Evolutionary conservation across 139 green algal species (phyloP), one percentile per base, ranked within the genome.

Genomic region (Micractinium conductrix): DNA sequence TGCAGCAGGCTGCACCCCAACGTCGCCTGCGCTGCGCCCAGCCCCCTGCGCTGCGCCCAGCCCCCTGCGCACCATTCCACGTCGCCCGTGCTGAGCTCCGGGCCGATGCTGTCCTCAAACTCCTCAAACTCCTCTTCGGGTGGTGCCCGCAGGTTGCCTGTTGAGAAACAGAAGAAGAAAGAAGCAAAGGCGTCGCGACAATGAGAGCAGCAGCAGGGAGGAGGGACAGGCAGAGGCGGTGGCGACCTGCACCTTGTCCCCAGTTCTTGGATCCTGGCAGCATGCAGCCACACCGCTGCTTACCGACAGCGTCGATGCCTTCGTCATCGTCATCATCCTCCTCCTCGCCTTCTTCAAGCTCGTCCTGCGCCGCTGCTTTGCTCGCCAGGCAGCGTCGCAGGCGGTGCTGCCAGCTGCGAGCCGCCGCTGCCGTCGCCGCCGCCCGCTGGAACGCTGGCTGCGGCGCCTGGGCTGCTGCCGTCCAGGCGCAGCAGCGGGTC

Each of bases 121-220:
- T 87, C 84, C 44, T 88, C 84, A 38, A 45, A 38, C 0, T 87
- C 82, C n/a, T n/a, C n/a, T n/a, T n/a, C n/a, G 33, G 60, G 60
- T 21, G 17, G 60, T 9, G 60, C 60, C 26, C 22, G 17, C 60
- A 28, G 21, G 60, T 21, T 9, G 21, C 14, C n/a, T 7, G 22
- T 6, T 12, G 17, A 68, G 60, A 16, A 68, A 21, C 17, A 30
- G 26, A 9, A 21, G 17, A 68, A 7, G 60, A 33, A 17, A 33
- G 22, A 17, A 33, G 17, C 14, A 68, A 37, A 33, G 22, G n/a
- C 26, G 22, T 33, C 22, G 21, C 9, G 14, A 10, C 60, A 28
- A 33, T 16, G 26, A 6, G 22, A 68, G 60, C 60, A 10, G 30
- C 28, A 30, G 63, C 63, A 71, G 63, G 5, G 63, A 12, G 63